Evolutionary conservation across 2,329 filamentous ascomycete species (phyloP), one percentile per base, ranked within the genome.

Genomic region (Neoarthrinium moseri): DNA sequence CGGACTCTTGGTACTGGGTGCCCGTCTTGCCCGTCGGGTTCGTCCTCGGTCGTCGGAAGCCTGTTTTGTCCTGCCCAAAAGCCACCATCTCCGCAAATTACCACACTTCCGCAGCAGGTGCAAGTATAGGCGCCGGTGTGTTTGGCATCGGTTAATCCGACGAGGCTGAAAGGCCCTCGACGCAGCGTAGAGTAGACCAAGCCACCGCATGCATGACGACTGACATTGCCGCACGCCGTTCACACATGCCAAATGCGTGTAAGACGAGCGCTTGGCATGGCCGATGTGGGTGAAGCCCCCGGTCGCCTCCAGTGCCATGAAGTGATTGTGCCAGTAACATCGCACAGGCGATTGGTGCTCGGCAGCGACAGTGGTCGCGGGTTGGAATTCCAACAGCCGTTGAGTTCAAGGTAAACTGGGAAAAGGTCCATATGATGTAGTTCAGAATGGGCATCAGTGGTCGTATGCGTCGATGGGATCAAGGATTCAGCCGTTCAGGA

Each of bases 401-500:
- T n/a, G n/a, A n/a, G n/a, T n/a, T n/a, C n/a, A n/a, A n/a, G n/a
- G n/a, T n/a, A n/a, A n/a, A n/a, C n/a, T n/a, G n/a, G n/a, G n/a
- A n/a, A n/a, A n/a, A n/a, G n/a, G n/a, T n/a, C n/a, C n/a, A n/a
- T n/a, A n/a, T n/a, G n/a, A n/a, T n/a, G n/a, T n/a, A n/a, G n/a
- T n/a, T n/a, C n/a, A n/a, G n/a, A n/a, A n/a, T n/a, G n/a, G n/a
- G n/a, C n/a, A n/a, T n/a, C n/a, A n/a, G n/a, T n/a, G n/a, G n/a
- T n/a, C n/a, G n/a, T n/a, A n/a, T n/a, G n/a, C n/a, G n/a, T n/a
- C n/a, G n/a, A n/a, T n/a, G n/a, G 23, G 20, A 23, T 13, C 21
- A 18, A 13, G 36, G 13, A 21, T 11, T 75, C 69, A 77, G 53
- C 75, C 69, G 54, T 74, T 72, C 52, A 82, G 69, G 65, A 82